Evolutionary conservation across 108 stramenopile species (phyloP).

Genomic region (Bacterosira constricta): DNA sequence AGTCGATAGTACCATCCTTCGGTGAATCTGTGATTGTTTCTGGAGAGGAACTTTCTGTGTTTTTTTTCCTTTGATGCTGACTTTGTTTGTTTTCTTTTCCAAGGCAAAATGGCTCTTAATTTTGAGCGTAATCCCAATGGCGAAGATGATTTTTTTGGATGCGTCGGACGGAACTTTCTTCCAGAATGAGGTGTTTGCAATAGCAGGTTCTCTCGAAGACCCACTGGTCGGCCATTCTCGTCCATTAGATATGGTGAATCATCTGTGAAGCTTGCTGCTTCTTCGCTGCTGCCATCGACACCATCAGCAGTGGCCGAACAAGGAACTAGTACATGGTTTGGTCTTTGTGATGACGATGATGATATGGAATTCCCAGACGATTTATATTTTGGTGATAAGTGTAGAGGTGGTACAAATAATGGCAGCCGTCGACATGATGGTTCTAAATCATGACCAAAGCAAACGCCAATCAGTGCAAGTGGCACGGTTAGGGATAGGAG

Average conservation of each 20-base stretch:
- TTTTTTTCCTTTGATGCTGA: background rate
- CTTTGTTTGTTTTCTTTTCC: background rate
- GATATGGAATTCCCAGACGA: no score
- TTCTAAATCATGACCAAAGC: background rate
- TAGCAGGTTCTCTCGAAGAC: background rate
- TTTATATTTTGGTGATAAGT: background rate
- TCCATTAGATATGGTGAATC: conserved; percentile 26
- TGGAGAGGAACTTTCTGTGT: conserved; percentile 20
- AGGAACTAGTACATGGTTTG: no score
- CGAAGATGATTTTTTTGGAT: conserved; percentile 48
- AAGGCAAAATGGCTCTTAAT: background rate
- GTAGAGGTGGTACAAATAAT: background rate
- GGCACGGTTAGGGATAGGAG: background rate
- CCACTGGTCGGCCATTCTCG: conserved; percentile 26
- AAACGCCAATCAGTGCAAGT: background rate
- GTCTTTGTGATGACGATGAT: no score
- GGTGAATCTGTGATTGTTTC: conserved; percentile 62
- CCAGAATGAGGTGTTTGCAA: conserved; percentile 82
- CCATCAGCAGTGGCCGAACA: no score
- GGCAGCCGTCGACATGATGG: background rate
- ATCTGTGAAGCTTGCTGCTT: no score
- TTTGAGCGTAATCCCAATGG: background rate
- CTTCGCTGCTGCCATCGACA: no score
- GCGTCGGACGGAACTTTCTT: conserved; percentile 77
- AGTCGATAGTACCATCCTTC: conserved; percentile 93